Evolutionary conservation across 108 stramenopile genomes (phyloP), one percentile per base, ranked within the genome.

Genomic region (Stephanodiscus minutulus): DNA sequence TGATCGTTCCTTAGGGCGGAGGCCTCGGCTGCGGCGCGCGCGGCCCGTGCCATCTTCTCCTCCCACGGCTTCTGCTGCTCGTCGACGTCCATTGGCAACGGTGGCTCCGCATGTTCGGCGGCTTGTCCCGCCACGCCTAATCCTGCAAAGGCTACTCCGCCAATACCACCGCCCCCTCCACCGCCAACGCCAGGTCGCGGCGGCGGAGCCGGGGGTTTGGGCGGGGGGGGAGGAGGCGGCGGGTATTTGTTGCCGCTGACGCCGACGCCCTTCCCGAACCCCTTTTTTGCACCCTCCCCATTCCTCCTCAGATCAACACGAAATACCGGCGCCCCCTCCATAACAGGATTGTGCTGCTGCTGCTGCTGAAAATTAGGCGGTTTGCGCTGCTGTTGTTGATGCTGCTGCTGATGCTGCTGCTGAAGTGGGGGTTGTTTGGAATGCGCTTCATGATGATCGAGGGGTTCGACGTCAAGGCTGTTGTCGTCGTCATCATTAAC

Each of bases 1-100:
- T 77, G 76, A 44, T 70, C 76, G 66, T 70, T 77, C 63, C 70
- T 77, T 33, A 77, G 33, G 35, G 76, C 76, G 22, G 76, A 70
- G 0, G 69, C 76, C 47, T 70, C 69, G 6, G 55, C 76, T 5
- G 53, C 53, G 27, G 28, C 50, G 11, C 63, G 62, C 1, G 69
- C 69, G 36, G 68, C 76, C 35, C 48, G 28, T 5, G 64, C 58
- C 44, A 77, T 64, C 21, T 65, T 77, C 50, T 77, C 76, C 47
- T 77, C 69, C 62, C 58, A 70, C 0, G 76, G 57, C n/a, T 63
- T 62, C 58, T 77, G 63, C 39, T 67, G 59, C 10, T 46, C 47
- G 21, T 75, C 74, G 33, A 75, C 46, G 52, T 77, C 76, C 76
- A 77, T 77, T 35, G 76, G 76, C 39, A 69, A 65, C 2, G 52